Evolutionary conservation across 176 grass and related monocot genomes (phyloP), one percentile per base, ranked within the genome.

Genomic region (Oryza coarctata): DNA sequence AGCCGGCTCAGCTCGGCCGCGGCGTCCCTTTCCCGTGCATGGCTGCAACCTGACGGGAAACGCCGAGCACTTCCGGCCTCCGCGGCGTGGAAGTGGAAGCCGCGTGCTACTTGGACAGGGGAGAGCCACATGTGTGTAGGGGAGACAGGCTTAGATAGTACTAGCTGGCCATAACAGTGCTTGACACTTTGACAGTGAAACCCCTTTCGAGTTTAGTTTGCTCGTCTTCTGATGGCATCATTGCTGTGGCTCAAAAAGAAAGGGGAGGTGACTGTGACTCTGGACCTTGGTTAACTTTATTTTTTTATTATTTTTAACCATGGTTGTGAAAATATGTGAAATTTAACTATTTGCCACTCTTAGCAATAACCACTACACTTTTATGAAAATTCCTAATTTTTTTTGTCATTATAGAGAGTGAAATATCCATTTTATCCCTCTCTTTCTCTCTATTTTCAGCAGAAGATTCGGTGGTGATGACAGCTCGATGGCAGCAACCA

Each of bases 81-180:
- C 18, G 18, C 18, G 49, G 18, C 1, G 49, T 22, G 49, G 17
- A 22, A 50, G 17, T n/a, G n/a, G n/a, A n/a, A n/a, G n/a, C n/a
- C n/a, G n/a, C 13, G 14, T 20, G 17, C 47, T 15, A 15, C 77
- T 70, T 85, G 82, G 82, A 57, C 0, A 28, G 2, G 9, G 26
- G 73, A 43, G 55, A 71, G 34, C 82, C 87, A 85, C 87, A 55
- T 57, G 77, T 64, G 64, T 13, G 41, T 10, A n/a, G n/a, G n/a
- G 18, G 26, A 12, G 44, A 64, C 23, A 87, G 68, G 2, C 5
- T n/a, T n/a, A 29, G 3, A 22, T 80, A 32, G 43, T n/a, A 39
- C 32, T 36, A 36, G 35, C 20, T 55, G 32, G 60, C 20, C 20
- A 30, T 75, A 84, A 81, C 71, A 76, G 77, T 47, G 77, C 9